These are phyloP conservation scores for Taphrina wiesneri DNA, from an alignment of 1,139 yeast genomes.

Conservation along the genomic window DNA sequence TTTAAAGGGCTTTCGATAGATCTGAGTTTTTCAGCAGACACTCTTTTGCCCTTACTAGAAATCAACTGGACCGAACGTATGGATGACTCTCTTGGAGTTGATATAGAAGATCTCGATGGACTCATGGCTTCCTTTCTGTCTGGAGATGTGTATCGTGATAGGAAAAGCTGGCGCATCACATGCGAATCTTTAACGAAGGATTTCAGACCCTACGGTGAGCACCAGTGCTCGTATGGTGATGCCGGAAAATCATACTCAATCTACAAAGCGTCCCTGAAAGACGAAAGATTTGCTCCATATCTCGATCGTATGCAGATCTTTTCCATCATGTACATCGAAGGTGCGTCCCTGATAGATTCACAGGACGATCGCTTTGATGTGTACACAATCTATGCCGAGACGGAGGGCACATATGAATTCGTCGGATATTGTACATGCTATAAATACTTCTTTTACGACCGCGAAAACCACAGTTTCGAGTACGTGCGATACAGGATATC, in stretches of 20 bases:
- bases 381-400: slow-evolving; percentile 47
- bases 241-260: slow-evolving; percentile 48
- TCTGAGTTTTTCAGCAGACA: slow-evolving; percentile 27
- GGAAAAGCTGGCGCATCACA: slow-evolving; percentile 42
- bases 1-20: slow-evolving; percentile 60
- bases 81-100: slow-evolving; percentile 44
- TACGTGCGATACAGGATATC: slow-evolving; percentile 69
- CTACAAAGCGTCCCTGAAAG: slow-evolving; percentile 45
- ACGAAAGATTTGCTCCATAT: slow-evolving; percentile 35
- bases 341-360: slow-evolving; percentile 83
- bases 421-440: slow-evolving; percentile 84
- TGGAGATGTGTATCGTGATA: slow-evolving; percentile 42
- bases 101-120: slow-evolving; percentile 48
- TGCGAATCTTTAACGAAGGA: slow-evolving; percentile 51
- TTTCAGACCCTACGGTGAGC: slow-evolving; percentile 54
- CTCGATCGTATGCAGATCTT: slow-evolving; percentile 71
- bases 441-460: slow-evolving; percentile 69
- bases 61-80: slow-evolving; percentile 60
- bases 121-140: slow-evolving; percentile 64
- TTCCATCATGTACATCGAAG: slow-evolving; percentile 83
- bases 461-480: slow-evolving; percentile 19
- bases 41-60: slow-evolving; percentile 45
- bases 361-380: slow-evolving; percentile 73
- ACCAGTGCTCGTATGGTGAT: slow-evolving; percentile 48
- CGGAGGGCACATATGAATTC: slow-evolving; percentile 45